Percentiles rank a stretch among this genome's conserved stretches.
Conservation (phyloP, 768 basidiomycete species). For the Leccinum longicurvipes region DNA sequence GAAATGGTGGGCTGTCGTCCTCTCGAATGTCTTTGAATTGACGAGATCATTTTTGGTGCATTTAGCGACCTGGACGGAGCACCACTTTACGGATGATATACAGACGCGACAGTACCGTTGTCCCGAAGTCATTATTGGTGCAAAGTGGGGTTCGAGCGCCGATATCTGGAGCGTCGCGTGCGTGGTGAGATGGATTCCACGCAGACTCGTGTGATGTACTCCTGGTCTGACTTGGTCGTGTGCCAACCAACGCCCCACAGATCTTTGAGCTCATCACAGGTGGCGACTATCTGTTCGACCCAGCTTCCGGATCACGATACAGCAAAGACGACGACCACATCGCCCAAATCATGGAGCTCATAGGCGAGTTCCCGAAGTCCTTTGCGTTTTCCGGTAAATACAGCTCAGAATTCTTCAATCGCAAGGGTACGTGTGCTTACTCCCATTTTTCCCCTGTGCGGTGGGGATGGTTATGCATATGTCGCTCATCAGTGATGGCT, state of each 20-base stretch:
- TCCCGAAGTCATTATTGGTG: conserved; percentile 95
- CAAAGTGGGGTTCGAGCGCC: conserved; percentile 92
- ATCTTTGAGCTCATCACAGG: conserved; percentile 95
- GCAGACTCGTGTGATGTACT: background rate
- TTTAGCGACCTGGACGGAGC: conserved; percentile 79
- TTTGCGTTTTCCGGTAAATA: conserved; percentile 92
- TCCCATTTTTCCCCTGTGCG: background rate
- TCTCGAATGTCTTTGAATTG: background rate
- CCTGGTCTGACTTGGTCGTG: background rate
- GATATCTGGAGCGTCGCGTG: conserved; percentile 98
- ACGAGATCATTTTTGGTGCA: background rate
- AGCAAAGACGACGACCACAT: conserved; percentile 97
- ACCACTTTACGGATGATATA: conserved; percentile 99
- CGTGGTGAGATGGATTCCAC: conserved; percentile 55
- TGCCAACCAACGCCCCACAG: conserved; percentile 35
- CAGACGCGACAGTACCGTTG: conserved; percentile 96
- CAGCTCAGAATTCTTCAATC: conserved; percentile 90
- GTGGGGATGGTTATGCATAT: background rate
- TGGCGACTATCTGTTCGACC: conserved; percentile 98
- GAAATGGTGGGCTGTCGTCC: conserved; percentile 52
- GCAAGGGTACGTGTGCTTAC: conserved; percentile 64
- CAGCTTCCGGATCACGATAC: conserved; percentile 90
- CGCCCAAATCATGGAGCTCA: conserved; percentile 94
- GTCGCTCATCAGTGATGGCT: conserved; percentile 6
- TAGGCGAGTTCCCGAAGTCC: conserved; percentile 83